phyloP scores from a whole-genome alignment of 2,329 filamentous ascomycete genomes.

The Ascochyta clinopodiicola region DNA sequence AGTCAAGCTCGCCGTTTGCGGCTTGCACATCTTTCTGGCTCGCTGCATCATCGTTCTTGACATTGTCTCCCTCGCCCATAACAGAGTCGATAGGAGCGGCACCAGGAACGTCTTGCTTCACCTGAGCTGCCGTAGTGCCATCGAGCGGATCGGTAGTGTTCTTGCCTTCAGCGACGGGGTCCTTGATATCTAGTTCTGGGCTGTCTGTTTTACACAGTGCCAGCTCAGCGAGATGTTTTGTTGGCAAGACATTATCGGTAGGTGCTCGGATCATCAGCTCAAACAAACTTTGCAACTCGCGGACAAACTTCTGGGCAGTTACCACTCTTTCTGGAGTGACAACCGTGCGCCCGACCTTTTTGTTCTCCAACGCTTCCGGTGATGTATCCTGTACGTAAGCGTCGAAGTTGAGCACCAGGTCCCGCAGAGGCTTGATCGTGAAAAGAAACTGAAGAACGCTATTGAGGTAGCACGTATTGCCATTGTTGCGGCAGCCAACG shows the following conservation, averaged over 20 bases:
- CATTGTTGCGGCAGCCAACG: constrained; percentile 88
- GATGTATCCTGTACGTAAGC: constrained; percentile 71
- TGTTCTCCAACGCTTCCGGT: constrained; percentile 67
- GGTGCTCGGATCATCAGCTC: constrained; percentile 70
- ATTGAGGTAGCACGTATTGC: constrained; percentile 98
- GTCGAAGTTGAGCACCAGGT: constrained; percentile 80
- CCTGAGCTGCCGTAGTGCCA: constrained; percentile 54
- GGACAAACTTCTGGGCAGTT: constrained; percentile 75
- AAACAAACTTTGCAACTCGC: constrained; percentile 75
- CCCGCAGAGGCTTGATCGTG: constrained; percentile 79
- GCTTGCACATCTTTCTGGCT: constrained; percentile 32
- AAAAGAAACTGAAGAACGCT: constrained; percentile 96
- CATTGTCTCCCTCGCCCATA: constrained; percentile 29
- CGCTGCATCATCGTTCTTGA: constrained; percentile 15
- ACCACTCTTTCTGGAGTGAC: constrained; percentile 65
- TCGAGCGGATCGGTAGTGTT: constrained; percentile 53
- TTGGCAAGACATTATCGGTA: constrained; percentile 69
- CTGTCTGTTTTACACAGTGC: constrained; percentile 70
- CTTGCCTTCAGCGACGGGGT: constrained; percentile 48
- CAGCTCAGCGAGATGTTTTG: constrained; percentile 78
- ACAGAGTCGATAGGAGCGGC: constrained; percentile 27
- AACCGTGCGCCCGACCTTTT: constrained; percentile 77
- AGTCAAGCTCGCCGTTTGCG: constrained; percentile 15
- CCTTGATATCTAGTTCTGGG: constrained; percentile 42
- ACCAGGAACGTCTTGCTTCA: constrained; percentile 5